These are phyloP conservation scores for Colletotrichum agaves DNA, from an alignment of 2,329 filamentous ascomycete genomes.

Conservation along the genomic window DNA sequence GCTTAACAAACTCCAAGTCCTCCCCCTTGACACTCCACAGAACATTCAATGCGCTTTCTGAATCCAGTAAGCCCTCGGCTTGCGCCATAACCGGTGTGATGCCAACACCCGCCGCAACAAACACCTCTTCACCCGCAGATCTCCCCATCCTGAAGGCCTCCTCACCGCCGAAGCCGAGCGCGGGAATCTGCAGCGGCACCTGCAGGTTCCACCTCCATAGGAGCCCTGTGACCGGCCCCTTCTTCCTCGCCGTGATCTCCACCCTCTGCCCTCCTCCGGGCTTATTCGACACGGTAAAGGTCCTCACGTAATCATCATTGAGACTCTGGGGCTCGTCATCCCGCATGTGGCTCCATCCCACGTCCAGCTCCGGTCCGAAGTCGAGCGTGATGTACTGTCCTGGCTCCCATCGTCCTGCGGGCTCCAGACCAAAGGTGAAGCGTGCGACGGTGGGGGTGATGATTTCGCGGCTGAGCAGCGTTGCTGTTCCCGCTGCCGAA, in stretches of 20 bases:
- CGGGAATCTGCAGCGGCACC: slow-evolving; percentile 68
- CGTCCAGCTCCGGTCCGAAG: slow-evolving; percentile 74
- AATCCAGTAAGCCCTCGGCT: slow-evolving; percentile 58
- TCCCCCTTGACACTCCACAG: slow-evolving; percentile 74
- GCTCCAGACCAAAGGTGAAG: slow-evolving; percentile 62
- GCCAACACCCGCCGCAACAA: slow-evolving; percentile 83
- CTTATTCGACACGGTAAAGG: slow-evolving; percentile 80
- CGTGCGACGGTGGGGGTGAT: slow-evolving; percentile 75
- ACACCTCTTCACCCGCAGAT: slow-evolving; percentile 55
- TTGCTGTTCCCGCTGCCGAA: slow-evolving; percentile 53
- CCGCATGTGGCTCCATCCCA: slow-evolving; percentile 85
- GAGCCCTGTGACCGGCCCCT: slow-evolving; percentile 75
- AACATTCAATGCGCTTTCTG: slow-evolving; percentile 58
- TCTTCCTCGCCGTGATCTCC: slow-evolving; percentile 77
- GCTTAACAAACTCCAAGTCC: slow-evolving; percentile 71
- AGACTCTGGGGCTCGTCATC: slow-evolving; percentile 81
- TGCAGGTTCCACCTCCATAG: slow-evolving; percentile 68
- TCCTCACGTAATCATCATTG: slow-evolving; percentile 87
- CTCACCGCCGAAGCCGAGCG: slow-evolving; percentile 79
- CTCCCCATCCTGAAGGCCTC: slow-evolving; percentile 50
- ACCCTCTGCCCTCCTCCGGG: slow-evolving; percentile 59
- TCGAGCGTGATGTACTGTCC: slow-evolving; percentile 84
- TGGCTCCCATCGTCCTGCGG: slow-evolving; percentile 62
- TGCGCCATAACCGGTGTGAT: slow-evolving; percentile 85
- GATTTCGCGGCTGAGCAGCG: slow-evolving; percentile 65